Conservation (phyloP, 805 yeast genomes). For the Nakazawaea anatomiae region DNA sequence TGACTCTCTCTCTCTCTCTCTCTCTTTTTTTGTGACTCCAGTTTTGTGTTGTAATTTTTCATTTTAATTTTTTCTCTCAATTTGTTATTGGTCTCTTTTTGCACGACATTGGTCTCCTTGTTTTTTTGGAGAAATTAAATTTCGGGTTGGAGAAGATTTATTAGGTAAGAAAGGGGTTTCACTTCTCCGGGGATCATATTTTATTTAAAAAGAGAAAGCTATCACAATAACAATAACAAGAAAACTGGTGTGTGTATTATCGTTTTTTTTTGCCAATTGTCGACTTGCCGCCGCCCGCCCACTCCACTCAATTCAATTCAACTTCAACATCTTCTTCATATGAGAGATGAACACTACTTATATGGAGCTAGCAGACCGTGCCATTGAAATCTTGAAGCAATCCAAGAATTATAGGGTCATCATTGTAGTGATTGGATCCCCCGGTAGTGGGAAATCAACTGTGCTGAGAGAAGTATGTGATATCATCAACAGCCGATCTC, state of each 20-base stretch:
- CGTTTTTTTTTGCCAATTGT: no score
- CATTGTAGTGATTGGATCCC: constrained; percentile 9
- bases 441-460: constrained; percentile 11
- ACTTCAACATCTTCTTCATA: not conserved
- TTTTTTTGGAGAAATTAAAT: not conserved
- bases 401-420: constrained; percentile 3
- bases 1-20: no score
- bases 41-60: no score
- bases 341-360: constrained; percentile 4
- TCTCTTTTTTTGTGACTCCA: no score
- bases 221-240: no score
- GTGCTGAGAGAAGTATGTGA: constrained; percentile 7
- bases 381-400: constrained; percentile 2
- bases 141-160: not conserved
- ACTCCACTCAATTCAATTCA: no score
- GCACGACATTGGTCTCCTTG: no score
- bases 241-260: no score
- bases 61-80: no score
- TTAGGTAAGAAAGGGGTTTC: not conserved
- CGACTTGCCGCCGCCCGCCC: no score
- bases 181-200: not conserved
- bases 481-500: not conserved
- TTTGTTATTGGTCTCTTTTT: no score
- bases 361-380: constrained; percentile 2
- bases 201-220: no score